Evolutionary conservation across 768 basidiomycete genomes (phyloP), one percentile per base, ranked within the genome.

Genomic region (Panellus pusillus): DNA sequence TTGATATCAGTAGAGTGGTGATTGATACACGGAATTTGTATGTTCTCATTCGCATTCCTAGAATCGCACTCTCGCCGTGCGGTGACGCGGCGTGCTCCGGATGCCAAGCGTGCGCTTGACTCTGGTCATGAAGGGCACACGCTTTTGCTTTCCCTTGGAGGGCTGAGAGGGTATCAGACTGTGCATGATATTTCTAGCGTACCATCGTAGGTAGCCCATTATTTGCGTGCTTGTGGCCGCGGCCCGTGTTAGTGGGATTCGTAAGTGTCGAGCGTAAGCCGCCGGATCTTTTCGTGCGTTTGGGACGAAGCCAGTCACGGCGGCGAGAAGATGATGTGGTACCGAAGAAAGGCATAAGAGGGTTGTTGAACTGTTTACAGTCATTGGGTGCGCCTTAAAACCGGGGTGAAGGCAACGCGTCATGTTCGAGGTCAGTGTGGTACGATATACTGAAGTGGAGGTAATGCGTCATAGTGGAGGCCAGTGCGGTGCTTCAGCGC

Each of bases 81-180:
- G 43, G n/a, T 62, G 61, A 15, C 70, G 73, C 20, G 74, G 74
- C 8, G 72, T 72, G 50, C 75, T 76, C 9, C 74, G 72, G 44
- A 81, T 79, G 14, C 80, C 81, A 9, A 82, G 65, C 2, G 76
- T 68, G 27, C 76, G 76, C 61, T 78, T 80, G 62, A 83, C 68
- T 58, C 70, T 77, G 45, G 79, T 79, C 76, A 79, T 72, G 55
- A 82, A 62, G 15, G 79, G 69, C 40, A 79, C 74, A 61, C 77
- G 76, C 17, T 74, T 62, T 14, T 68, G 68, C 38, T 70, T 70
- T 50, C 78, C 76, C 77, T 81, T 57, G 37, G 46, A 45, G 55
- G 58, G 45, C 48, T 35, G 24, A 24, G 24, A 24, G 24, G 24
- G 24, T 24, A 24, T 6, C 24, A 24, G 24, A 24, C 2, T 24